A percentile compares a stretch with the other conserved stretches of the same genome.
Evolutionary conservation across 2,329 filamentous ascomycete species (phyloP).

Genomic region (Colletotrichum eleusines): DNA sequence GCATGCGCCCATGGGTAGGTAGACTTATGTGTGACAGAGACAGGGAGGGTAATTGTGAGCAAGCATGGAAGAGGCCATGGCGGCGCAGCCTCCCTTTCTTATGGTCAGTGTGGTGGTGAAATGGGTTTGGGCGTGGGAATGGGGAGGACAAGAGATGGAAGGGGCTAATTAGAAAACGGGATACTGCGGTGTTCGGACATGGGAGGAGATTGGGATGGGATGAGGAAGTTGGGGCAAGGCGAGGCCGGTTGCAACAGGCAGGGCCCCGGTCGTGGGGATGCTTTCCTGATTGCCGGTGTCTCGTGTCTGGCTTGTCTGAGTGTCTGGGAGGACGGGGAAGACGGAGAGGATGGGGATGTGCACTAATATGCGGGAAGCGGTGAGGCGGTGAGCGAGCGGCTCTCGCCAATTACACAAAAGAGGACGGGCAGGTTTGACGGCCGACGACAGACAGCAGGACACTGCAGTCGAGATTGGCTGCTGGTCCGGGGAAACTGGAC

Average conservation of each 20-base stretch:
- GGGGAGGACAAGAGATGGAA: conserved; percentile 9
- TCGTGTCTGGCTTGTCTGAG: conserved; percentile 37
- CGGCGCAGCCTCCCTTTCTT: conserved; percentile 35
- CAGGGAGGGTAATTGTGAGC: conserved; percentile 18
- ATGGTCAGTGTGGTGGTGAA: conserved; percentile 24
- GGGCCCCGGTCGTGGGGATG: conserved; percentile 36
- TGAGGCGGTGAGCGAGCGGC: conserved; percentile 42
- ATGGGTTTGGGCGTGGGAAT: conserved; percentile 7
- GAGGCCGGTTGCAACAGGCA: conserved; percentile 38
- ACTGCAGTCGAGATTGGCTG: conserved; percentile 40
- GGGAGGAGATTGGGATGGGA: conserved; percentile 7
- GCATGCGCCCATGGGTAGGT: conserved; percentile 34
- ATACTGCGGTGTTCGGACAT: conserved; percentile 28
- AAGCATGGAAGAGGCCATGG: conserved; percentile 33
- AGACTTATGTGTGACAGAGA: conserved; percentile 21
- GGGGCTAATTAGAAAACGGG: conserved; percentile 35
- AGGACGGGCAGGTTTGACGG: conserved; percentile 21
- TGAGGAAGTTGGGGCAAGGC: conserved; percentile 37
- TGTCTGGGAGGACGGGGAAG: conserved; percentile 38
- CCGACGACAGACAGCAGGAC: conserved; percentile 28
- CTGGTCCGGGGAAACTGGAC: conserved; percentile 8
- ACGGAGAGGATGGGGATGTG: conserved; percentile 36
- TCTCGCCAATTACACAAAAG: conserved; percentile 39
- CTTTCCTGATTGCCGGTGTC: conserved; percentile 40
- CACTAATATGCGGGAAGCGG: conserved; percentile 42